These are phyloP conservation scores for Aspergillus fischeri DNA, from an alignment of 2,329 filamentous ascomycete species.

Conservation along the genomic window DNA sequence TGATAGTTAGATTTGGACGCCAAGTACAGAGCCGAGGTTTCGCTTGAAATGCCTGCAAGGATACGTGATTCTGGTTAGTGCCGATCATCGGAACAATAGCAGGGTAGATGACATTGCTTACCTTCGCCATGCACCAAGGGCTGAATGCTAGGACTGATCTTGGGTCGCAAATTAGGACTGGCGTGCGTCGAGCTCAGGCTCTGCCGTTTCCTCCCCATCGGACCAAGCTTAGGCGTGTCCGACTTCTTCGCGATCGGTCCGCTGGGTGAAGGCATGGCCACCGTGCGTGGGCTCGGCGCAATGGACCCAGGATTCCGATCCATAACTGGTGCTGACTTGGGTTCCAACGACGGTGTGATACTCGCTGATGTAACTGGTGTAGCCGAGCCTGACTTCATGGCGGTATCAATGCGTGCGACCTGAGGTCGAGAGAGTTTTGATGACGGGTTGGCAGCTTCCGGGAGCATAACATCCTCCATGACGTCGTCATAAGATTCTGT, in stretches of 20 bases:
- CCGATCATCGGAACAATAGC: slow-evolving; percentile 2
- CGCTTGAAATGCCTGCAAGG: slow-evolving; percentile 46
- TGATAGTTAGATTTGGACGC: slow-evolving; percentile 97
- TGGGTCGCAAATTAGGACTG: slow-evolving; percentile 80
- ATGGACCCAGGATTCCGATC: slow-evolving; percentile 33
- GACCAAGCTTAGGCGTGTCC: slow-evolving; percentile 46
- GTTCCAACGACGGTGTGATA: slow-evolving; percentile 51
- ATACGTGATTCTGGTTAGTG: slow-evolving; percentile 7
- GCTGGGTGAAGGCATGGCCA: slow-evolving; percentile 50
- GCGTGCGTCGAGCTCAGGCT: slow-evolving; percentile 70
- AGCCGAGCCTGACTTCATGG: slow-evolving; percentile 31
- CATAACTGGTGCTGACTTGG: slow-evolving; percentile 30
- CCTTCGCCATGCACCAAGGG: slow-evolving; percentile 72
- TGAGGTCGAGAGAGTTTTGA: slow-evolving; percentile 40
- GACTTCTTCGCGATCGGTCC: slow-evolving; percentile 38
- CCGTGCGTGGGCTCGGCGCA: slow-evolving; percentile 52
- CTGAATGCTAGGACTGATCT: slow-evolving; percentile 92
- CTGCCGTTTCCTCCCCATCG: slow-evolving; percentile 61
- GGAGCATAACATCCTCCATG: slow-evolving; percentile 67
- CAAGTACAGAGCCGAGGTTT: slow-evolving; percentile 68
- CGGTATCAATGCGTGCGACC: slow-evolving; percentile 49
- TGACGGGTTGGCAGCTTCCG: slow-evolving; percentile 62
- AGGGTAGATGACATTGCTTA: slow-evolving; percentile 40
- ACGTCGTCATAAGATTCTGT: slow-evolving; percentile 48
- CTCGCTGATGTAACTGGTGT: slow-evolving; percentile 61